Base-by-base conservation (phyloP, 257 asterid species). In the Solanum sitiens region DNA sequence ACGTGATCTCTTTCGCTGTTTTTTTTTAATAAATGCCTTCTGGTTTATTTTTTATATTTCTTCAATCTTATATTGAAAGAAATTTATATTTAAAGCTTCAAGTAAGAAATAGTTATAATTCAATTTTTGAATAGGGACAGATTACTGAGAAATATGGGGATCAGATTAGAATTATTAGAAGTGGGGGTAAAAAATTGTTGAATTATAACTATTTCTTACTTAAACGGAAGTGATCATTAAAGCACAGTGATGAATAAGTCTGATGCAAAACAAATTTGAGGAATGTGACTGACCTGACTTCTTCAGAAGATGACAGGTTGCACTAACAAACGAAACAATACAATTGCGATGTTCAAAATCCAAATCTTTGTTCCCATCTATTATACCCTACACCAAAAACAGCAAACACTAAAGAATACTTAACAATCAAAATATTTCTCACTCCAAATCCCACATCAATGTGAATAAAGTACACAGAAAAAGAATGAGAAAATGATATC, bases 271-370 rank as follows among this genome's bases (percentile, higher is more conserved):
- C 30, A 75, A 33, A 61, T 53, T 83, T 86, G 83, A 87, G 86
- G 40, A 70, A 83, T 20, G 39, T 23, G 86, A 83, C 94, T 87
- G 87, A 95, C 98, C 98, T 27, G 92, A 90, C 91, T 90, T 94
- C 92, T 92, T 93, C 67, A 95, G 89, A 59, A 94, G 91, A 91
- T 94, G 94, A 88, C 94, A 90, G 42, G 94, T 90, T 53, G 98
- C 98, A 86, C 94, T 92, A 76, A 94, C 93, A 89, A 92, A 96
- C 21, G 98, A 91, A 35, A 90, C 90, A 50, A 93, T 76, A 83
- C 61, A 88, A 83, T 92, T 90, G 84, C 83, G 89, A 92, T 87
- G 88, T 90, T 89, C 94, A 16, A 85, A 73, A 86, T 90, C 94
- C 89, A 88, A 63, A 86, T 32, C 75, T 88, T 88, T 92, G n/a